phyloP scores from a whole-genome alignment of 768 basidiomycete species.

The Tubosaeta sp. region DNA sequence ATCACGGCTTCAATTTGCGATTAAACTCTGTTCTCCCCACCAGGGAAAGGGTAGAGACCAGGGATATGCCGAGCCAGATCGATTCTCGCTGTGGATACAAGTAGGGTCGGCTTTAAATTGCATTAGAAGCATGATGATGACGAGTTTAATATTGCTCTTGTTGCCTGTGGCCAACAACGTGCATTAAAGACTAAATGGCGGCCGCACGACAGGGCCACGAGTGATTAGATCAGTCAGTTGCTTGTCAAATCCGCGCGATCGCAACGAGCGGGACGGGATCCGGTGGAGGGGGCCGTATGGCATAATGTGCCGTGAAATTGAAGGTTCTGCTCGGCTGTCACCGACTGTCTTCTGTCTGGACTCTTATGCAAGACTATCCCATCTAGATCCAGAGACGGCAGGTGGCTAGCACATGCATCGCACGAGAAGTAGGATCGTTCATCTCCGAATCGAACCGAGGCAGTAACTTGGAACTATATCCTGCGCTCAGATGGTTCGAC shows the following conservation, averaged over 20 bases:
- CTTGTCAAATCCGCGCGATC: constrained; percentile 23
- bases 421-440: constrained; percentile 18
- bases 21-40: constrained; percentile 12
- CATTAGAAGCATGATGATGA: constrained; percentile 3
- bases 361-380: constrained; percentile 13
- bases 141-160: constrained; percentile 9
- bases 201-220: constrained; percentile 12
- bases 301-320: constrained; percentile 24
- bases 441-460: no score
- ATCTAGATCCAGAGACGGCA: constrained; percentile 11
- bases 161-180: constrained; percentile 8
- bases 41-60: constrained; percentile 17
- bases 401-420: constrained; percentile 15
- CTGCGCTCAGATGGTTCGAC: neutral
- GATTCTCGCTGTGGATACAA: constrained; percentile 13
- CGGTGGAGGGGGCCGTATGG: constrained; percentile 28
- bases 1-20: constrained; percentile 15
- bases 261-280: constrained; percentile 26
- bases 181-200: constrained; percentile 14
- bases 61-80: constrained; percentile 18
- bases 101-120: constrained; percentile 9
- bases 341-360: constrained; percentile 11
- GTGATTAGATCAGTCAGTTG: constrained; percentile 24
- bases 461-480: neutral
- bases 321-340: constrained; percentile 23